Percentiles rank a stretch among this genome's conserved stretches.
These are phyloP conservation scores for Tripterygium wilfordii DNA, from an alignment of 177 flowering plant genomes.

Conservation along the genomic window DNA sequence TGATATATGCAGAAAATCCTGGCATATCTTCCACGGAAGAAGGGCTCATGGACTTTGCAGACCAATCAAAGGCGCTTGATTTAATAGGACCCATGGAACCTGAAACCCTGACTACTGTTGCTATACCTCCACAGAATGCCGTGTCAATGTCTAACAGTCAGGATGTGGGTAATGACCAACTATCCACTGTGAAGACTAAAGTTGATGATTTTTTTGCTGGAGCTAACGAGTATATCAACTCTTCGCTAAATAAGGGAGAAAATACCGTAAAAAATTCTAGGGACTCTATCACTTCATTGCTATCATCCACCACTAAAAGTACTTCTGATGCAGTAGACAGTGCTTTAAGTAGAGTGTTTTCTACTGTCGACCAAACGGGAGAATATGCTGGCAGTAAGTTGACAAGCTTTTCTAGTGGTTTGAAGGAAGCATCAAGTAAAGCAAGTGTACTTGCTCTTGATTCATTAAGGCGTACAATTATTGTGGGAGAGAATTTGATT, in stretches of 20 bases:
- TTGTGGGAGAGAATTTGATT: slow-evolving; percentile 50
- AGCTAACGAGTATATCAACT: slow-evolving; percentile 33
- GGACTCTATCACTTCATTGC: slow-evolving; percentile 40
- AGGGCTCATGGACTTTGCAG: slow-evolving; percentile 16
- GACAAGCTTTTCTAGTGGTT: slow-evolving; percentile 37
- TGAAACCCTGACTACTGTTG: slow-evolving; percentile 20
- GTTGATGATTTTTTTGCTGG: slow-evolving; percentile 27
- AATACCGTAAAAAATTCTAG: slow-evolving; percentile 32
- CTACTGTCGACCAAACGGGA: slow-evolving; percentile 40
- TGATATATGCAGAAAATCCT: slow-evolving; percentile 35
- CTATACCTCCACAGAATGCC: slow-evolving; percentile 19
- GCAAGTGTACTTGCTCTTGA: slow-evolving; percentile 43
- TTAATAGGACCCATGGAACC: slow-evolving; percentile 15
- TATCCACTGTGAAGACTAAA: slow-evolving; percentile 28
- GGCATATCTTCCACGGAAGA: slow-evolving; percentile 16
- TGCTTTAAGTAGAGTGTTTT: slow-evolving; percentile 28
- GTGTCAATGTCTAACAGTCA: slow-evolving; percentile 25
- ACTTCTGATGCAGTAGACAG: slow-evolving; percentile 43
- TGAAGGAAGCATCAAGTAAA: slow-evolving; percentile 44
- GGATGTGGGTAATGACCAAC: slow-evolving; percentile 25
- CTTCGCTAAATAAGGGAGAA: slow-evolving; percentile 40
- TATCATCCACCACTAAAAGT: slow-evolving; percentile 25
- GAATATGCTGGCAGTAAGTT: slow-evolving; percentile 39
- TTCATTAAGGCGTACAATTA: slow-evolving; percentile 45
- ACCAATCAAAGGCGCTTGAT: slow-evolving; percentile 15